These are phyloP conservation scores for Pseudovirgaria hyperparasitica DNA, from an alignment of 2,329 filamentous ascomycete genomes.

Conservation along the genomic window DNA sequence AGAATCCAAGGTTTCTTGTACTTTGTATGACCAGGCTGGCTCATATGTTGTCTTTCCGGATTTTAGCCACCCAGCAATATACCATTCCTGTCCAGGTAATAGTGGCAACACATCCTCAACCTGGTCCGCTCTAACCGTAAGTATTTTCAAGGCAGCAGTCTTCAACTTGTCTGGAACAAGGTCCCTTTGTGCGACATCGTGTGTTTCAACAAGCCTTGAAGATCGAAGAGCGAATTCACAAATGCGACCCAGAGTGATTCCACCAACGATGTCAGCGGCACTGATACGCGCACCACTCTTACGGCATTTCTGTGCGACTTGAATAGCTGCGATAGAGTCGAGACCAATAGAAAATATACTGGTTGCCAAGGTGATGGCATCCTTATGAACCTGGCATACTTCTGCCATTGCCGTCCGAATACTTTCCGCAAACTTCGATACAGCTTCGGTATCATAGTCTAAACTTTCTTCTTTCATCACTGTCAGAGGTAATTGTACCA, in stretches of 20 bases:
- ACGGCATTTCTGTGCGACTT: constrained; percentile 4
- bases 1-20: constrained; percentile 9
- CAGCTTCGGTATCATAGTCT: constrained; percentile 4
- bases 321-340: constrained; percentile 5
- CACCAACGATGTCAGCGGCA: constrained; percentile 4
- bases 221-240: constrained; percentile 1
- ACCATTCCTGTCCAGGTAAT: constrained; percentile 5
- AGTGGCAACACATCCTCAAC: constrained; percentile 3
- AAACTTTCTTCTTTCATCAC: constrained; percentile 3
- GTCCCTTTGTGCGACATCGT: neutral
- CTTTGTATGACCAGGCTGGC: constrained; percentile 5
- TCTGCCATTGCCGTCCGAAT: constrained; percentile 3
- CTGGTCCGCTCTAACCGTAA: constrained; percentile 1
- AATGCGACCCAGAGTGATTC: constrained; percentile 4
- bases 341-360: constrained; percentile 6
- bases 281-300: constrained; percentile 3
- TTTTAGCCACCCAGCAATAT: constrained; percentile 3
- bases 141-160: constrained; percentile 1
- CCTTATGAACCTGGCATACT: constrained; percentile 2
- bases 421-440: constrained; percentile 4
- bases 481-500: constrained; percentile 3
- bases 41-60: constrained; percentile 4
- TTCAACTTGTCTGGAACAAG: constrained; percentile 1
- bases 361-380: constrained; percentile 4
- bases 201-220: neutral